A percentile compares a stretch with the other conserved stretches of the same genome.
These are phyloP conservation scores for Pezicula carpinea DNA, from an alignment of 2,329 filamentous ascomycete species.

Conservation along the genomic window DNA sequence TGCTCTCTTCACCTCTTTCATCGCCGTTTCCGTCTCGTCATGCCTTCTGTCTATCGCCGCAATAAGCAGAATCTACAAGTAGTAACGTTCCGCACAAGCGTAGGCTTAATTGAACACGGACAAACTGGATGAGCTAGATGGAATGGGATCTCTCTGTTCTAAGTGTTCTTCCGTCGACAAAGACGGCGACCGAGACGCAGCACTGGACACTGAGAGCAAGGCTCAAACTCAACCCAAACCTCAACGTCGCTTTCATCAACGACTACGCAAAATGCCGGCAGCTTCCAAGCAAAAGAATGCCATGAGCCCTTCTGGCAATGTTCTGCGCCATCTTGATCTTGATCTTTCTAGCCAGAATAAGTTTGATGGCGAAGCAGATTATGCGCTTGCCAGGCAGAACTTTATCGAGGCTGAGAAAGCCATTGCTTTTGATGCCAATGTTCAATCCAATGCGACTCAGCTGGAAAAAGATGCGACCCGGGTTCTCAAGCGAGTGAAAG, in stretches of 20 bases:
- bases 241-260: constrained; percentile 10
- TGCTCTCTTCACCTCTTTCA: too few species aligned
- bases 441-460: constrained; percentile 15
- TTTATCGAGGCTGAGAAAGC: constrained; percentile 21
- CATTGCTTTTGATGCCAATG: constrained; percentile 25
- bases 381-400: constrained; percentile 15
- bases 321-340: too few species aligned
- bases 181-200: constrained; percentile 15
- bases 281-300: constrained; percentile 2
- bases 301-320: constrained; percentile 8
- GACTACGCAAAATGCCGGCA: constrained; percentile 24
- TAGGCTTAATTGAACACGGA: constrained; percentile 7
- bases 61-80: too few species aligned
- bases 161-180: constrained; percentile 21
- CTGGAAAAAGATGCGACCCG: constrained; percentile 23
- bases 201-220: constrained; percentile 13
- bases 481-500: constrained; percentile 24
- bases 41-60: too few species aligned
- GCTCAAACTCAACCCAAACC: constrained; percentile 9
- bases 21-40: too few species aligned
- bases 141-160: constrained; percentile 25
- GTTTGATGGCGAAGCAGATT: constrained; percentile 15
- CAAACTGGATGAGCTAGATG: constrained; percentile 13
- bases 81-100: constrained; percentile 2
- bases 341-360: constrained; percentile 10